Base-by-base conservation (phyloP, 179 eudicot genomes). In the Monotropa hypopitys region DNA sequence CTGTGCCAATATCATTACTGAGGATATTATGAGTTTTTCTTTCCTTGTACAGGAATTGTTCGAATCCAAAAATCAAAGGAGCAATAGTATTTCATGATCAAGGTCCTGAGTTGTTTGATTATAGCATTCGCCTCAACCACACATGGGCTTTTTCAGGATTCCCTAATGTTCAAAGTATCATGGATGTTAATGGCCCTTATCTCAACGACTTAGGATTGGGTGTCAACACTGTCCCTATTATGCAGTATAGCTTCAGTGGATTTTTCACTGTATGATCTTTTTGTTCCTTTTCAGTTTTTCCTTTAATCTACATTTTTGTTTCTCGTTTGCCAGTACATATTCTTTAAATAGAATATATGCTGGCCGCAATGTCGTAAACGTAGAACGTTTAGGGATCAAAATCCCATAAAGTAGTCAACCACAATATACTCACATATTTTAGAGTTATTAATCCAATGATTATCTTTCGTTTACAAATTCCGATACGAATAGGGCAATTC, bases 121-220 rank as follows among this genome's bases (percentile, higher is more conserved):
- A 96, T 82, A 96, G 99, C 84, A 94, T 94, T 79, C 97, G 99
- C 75, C 92, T 96, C 85, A 96, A 96, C 84, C 99, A 96, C 85
- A 81, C 98, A 56, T 96, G 98, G 99, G 99, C 99, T 56, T 91
- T 94, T 84, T 86, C 97, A 16, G 99, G 99, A 83, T 94, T 94
- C 82, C 99, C 99, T 81, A 87, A 94, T 94, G 90, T 91, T 81
- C 88, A 84, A 79, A 76, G 87, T 78, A 96, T 96, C 76, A 96
- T 96, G 99, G 99, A 96, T 79, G 81, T 84, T 15, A 91, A 94
- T 84, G 98, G 99, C 66, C 96, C 99, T 76, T 96, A 85, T 89
- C 88, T 94, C 70, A 88, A 96, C 86, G 99, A 96, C 80, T 88
- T 96, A 89, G 91, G 88, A 77, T 85, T 96, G 84, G 99, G 99